phyloP scores from a whole-genome alignment of 2,329 filamentous ascomycete genomes.

The Trichoderma cornu-damae region DNA sequence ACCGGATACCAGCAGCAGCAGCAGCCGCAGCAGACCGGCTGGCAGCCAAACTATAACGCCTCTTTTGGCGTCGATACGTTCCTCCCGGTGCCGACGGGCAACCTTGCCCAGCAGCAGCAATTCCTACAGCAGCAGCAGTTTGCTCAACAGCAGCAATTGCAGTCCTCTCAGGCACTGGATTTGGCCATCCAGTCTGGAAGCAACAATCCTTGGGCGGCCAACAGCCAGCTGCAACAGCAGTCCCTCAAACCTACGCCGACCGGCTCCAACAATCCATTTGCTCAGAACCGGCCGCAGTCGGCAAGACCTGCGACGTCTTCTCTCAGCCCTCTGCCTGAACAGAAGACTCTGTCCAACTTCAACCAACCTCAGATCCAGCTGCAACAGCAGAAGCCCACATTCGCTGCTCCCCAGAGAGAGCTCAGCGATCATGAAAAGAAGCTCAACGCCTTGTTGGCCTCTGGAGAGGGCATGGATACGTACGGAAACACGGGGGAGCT shows the following conservation, averaged over 20 bases:
- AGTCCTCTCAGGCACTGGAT: constrained; percentile 45
- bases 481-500: constrained; percentile 96
- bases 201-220: constrained; percentile 88
- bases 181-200: constrained; percentile 67
- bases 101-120: constrained; percentile 36
- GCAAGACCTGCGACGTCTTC: constrained; percentile 57
- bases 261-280: constrained; percentile 97
- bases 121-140: constrained; percentile 37
- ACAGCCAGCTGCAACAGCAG: constrained; percentile 48
- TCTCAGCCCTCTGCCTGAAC: constrained; percentile 70
- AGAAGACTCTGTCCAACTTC: constrained; percentile 65
- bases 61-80: constrained; percentile 47
- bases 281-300: constrained; percentile 58
- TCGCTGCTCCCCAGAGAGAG: constrained; percentile 45
- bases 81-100: background rate
- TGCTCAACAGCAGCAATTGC: constrained; percentile 32
- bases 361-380: constrained; percentile 48
- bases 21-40: constrained; percentile 46
- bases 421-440: constrained; percentile 62
- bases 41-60: constrained; percentile 56
- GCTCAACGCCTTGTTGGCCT: constrained; percentile 80
- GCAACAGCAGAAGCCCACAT: constrained; percentile 30
- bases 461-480: constrained; percentile 90
- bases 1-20: constrained; percentile 45
- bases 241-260: constrained; percentile 76